These are phyloP conservation scores for Mycena galopus DNA, from an alignment of 768 basidiomycete genomes.

Conservation along the genomic window DNA sequence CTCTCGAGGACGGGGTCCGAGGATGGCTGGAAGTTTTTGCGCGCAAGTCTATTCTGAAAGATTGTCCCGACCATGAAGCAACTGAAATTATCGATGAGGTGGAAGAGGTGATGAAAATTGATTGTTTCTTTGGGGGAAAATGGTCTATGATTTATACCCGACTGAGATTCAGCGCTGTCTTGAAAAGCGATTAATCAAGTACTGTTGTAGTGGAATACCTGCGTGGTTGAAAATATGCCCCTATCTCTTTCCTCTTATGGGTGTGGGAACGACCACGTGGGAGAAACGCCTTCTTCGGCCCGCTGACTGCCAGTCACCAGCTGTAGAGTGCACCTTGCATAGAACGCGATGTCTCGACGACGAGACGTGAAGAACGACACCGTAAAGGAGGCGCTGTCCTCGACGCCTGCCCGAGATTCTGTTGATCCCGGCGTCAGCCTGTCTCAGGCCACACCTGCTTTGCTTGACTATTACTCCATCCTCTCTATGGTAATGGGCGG, in stretches of 20 bases:
- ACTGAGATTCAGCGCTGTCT: constrained; percentile 71
- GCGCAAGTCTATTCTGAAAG: constrained; percentile 68
- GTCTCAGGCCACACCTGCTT: constrained; percentile 49
- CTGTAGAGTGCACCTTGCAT: not conserved
- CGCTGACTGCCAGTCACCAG: not conserved
- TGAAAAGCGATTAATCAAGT: constrained; percentile 37
- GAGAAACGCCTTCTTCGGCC: constrained; percentile 20
- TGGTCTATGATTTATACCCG: constrained; percentile 84
- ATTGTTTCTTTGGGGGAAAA: constrained; percentile 72
- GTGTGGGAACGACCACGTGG: constrained; percentile 28
- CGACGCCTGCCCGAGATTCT: not conserved
- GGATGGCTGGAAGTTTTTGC: constrained; percentile 82
- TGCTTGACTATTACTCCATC: constrained; percentile 57
- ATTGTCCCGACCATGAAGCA: constrained; percentile 66
- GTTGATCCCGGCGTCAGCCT: constrained; percentile 46
- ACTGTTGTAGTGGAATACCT: not conserved
- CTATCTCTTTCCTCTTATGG: constrained; percentile 5
- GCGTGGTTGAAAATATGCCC: not conserved
- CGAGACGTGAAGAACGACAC: constrained; percentile 30
- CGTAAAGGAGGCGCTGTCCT: not conserved
- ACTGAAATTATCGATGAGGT: constrained; percentile 74
- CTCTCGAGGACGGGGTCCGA: constrained; percentile 62
- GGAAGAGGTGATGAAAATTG: constrained; percentile 64
- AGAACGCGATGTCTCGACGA: constrained; percentile 38
- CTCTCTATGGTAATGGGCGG: constrained; percentile 82